Base-by-base conservation (phyloP, 345 rosid species). In the Eucalyptus tenuipes region DNA sequence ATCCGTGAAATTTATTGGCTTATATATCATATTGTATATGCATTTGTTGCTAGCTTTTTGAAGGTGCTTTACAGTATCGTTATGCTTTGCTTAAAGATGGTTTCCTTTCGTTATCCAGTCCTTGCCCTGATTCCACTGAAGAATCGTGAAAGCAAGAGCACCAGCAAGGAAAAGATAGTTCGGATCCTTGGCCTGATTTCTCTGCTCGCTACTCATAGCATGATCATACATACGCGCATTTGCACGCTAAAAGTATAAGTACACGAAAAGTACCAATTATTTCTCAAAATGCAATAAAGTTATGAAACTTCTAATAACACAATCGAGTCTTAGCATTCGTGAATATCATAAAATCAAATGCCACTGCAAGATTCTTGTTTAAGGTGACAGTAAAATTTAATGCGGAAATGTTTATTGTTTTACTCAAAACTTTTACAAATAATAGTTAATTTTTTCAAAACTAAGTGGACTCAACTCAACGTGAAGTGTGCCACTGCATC, bases 331-430 rank as follows among this genome's bases (percentile, higher is more conserved):
- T 68, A 33, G 7, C 17, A 14, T 66, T 15, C 3, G 20, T n/a
- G 33, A 33, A 31, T 33, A 33, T 33, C 24, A 11, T 68, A 68
- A 68, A 33, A 68, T 33, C 80, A 31, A 31, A 68, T 68, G 24
- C 20, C 13, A 0, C 1, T 68, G 4, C 20, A 9, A 68, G 44
- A 17, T 68, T 2, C 24, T 33, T 17, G 25, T 33, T 33, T 33
- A 68, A 68, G 44, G 42, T 68, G 80, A 68, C 24, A 0, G 42
- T 31, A 14, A 66, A 15, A 66, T 33, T 33, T 8, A 33, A 16
- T 0, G 3, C 1, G 80, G 80, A 10, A 33, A 10, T 1, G 0
- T 68, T 68, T 3, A 1, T 68, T 0, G 2, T 17, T n/a, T 33
- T 68, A 31, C 80, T n/a, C 18, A 64, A 61, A 61, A 29, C 9